A percentile compares a stretch with the other conserved stretches of the same genome.
Evolutionary conservation across 2,329 filamentous ascomycete species (phyloP).

Genomic region (Gliomastix tumulicola): DNA sequence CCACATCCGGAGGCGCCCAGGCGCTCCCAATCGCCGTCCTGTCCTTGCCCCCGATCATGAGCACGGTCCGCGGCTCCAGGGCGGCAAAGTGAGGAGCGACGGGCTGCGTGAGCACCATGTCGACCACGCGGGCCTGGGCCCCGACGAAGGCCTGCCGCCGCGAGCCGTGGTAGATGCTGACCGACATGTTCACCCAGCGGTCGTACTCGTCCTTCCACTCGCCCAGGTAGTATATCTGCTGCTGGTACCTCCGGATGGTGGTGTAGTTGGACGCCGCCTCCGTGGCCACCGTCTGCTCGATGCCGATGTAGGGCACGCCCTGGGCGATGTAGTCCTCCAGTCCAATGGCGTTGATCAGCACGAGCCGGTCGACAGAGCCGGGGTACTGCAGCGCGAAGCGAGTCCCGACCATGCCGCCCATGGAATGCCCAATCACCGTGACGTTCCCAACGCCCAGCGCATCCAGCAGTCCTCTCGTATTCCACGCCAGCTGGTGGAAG

Average conservation of each 20-base stretch:
- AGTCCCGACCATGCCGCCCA: constrained; percentile 46
- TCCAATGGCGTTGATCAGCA: constrained; percentile 44
- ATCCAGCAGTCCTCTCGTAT: constrained; percentile 39
- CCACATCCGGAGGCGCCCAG: constrained; percentile 37
- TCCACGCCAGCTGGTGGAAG: constrained; percentile 41
- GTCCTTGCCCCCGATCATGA: constrained; percentile 44
- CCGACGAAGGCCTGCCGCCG: constrained; percentile 32
- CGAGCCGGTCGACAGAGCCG: constrained; percentile 28
- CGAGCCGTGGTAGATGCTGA: constrained; percentile 40
- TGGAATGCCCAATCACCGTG: constrained; percentile 45
- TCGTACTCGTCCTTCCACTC: constrained; percentile 43
- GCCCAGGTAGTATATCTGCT: constrained; percentile 38
- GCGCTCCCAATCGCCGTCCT: constrained; percentile 47
- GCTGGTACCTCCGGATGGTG: constrained; percentile 37
- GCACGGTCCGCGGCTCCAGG: constrained; percentile 34
- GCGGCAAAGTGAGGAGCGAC: constrained; percentile 41
- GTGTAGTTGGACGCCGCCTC: constrained; percentile 33
- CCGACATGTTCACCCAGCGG: constrained; percentile 47
- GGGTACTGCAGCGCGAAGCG: constrained; percentile 46
- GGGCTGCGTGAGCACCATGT: constrained; percentile 47
- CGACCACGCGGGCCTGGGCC: constrained; percentile 43
- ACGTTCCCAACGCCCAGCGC: constrained; percentile 32
- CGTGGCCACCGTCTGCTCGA: constrained; percentile 27
- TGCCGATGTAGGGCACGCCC: constrained; percentile 37
- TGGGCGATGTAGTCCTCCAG: constrained; percentile 46